Evolutionary conservation across 2,329 filamentous ascomycete genomes (phyloP).

Genomic region (Orbilia blumenaviensis): DNA sequence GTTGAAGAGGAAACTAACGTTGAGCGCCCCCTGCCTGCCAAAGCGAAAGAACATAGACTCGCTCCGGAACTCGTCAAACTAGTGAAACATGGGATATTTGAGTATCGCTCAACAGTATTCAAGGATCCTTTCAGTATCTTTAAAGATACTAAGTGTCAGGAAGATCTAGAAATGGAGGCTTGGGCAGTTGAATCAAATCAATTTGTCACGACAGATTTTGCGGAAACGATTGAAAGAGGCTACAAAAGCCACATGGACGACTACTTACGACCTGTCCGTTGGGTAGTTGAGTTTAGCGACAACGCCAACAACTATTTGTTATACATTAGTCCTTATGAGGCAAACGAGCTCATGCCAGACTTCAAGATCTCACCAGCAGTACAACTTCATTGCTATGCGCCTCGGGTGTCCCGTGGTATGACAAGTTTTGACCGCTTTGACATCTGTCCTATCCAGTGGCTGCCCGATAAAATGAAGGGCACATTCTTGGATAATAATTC

Average conservation of each 20-base stretch:
- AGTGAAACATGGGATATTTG: slow-evolving; percentile 34
- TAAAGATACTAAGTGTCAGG: background rate
- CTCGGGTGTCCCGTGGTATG: slow-evolving; percentile 62
- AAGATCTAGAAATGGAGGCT: slow-evolving; percentile 60
- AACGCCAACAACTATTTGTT: slow-evolving; percentile 7
- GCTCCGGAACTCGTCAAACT: slow-evolving; percentile 58
- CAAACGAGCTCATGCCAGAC: slow-evolving; percentile 64
- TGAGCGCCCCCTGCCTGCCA: slow-evolving; percentile 63
- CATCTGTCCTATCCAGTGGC: slow-evolving; percentile 63
- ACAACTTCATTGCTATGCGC: slow-evolving; percentile 66
- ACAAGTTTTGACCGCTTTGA: slow-evolving; percentile 31
- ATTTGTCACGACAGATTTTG: slow-evolving; percentile 67
- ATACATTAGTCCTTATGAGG: slow-evolving; percentile 71
- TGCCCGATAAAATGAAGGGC: background rate
- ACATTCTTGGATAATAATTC: background rate
- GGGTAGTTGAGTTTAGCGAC: slow-evolving; percentile 40
- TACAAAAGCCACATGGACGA: slow-evolving; percentile 59
- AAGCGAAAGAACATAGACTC: slow-evolving; percentile 60
- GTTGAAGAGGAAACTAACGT: slow-evolving; percentile 69
- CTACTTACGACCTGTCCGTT: slow-evolving; percentile 65
- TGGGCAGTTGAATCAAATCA: slow-evolving; percentile 58
- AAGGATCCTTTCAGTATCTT: slow-evolving; percentile 20
- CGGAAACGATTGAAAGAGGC: slow-evolving; percentile 61
- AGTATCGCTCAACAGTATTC: slow-evolving; percentile 46
- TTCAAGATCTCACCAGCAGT: slow-evolving; percentile 61